phyloP scores from a whole-genome alignment of 805 yeast genomes.

The Metschnikowia aberdeeniae region DNA sequence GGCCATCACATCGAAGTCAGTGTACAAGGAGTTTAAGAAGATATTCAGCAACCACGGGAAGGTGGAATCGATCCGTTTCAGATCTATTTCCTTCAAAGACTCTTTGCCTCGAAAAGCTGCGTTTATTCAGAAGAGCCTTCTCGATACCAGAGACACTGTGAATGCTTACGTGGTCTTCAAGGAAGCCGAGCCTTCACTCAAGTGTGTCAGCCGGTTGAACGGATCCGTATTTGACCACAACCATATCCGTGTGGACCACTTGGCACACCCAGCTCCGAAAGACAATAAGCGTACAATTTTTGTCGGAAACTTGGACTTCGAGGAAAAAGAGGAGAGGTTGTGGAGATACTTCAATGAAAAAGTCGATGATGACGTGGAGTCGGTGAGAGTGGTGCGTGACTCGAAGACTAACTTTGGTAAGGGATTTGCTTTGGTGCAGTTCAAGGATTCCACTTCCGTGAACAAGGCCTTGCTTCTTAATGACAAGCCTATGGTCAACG shows the following conservation, averaged over 20 bases:
- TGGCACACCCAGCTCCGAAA: constrained; percentile 85
- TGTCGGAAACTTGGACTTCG: constrained; percentile 92
- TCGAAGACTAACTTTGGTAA: constrained; percentile 92
- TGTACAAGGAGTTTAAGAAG: constrained; percentile 60
- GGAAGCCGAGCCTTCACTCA: constrained; percentile 45
- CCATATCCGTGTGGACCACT: constrained; percentile 88
- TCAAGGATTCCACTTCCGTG: constrained; percentile 66
- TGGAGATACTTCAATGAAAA: constrained; percentile 71
- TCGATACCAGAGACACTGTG: constrained; percentile 71
- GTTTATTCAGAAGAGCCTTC: constrained; percentile 72
- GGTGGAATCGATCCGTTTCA: constrained; percentile 76
- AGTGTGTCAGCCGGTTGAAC: constrained; percentile 51
- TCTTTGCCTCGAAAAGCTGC: constrained; percentile 91
- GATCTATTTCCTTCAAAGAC: constrained; percentile 88
- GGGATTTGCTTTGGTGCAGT: constrained; percentile 96
- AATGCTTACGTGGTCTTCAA: constrained; percentile 86
- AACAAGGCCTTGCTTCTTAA: constrained; percentile 76
- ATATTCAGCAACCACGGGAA: constrained; percentile 51
- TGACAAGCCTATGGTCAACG: constrained; percentile 49
- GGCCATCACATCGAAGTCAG: constrained; percentile 60
- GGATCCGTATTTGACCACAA: constrained; percentile 63
- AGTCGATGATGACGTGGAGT: constrained; percentile 58
- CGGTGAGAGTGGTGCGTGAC: constrained; percentile 88
- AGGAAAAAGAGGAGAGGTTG: constrained; percentile 82
- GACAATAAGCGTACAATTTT: constrained; percentile 82